These are phyloP conservation scores for Xylaria bambusicola DNA, from an alignment of 495 filamentous ascomycete species.

Conservation along the genomic window DNA sequence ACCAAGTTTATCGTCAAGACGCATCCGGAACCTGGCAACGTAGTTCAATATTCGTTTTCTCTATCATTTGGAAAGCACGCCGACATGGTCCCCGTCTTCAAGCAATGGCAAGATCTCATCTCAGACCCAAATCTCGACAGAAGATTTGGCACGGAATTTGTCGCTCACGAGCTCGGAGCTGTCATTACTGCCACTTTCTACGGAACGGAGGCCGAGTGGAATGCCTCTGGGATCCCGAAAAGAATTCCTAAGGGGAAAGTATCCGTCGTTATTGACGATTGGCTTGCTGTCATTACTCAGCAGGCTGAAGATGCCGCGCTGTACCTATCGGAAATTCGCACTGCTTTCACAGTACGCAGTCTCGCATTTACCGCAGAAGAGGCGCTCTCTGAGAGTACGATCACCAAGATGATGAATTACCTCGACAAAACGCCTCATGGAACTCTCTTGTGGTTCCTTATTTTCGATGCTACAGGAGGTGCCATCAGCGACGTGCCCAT, in stretches of 20 bases:
- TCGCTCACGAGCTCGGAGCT: constrained; percentile 51
- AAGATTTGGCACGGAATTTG: constrained; percentile 54
- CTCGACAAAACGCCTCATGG: constrained; percentile 50
- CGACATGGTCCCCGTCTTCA: constrained; percentile 43
- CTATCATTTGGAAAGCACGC: constrained; percentile 46
- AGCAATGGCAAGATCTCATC: constrained; percentile 47
- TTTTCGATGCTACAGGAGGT: constrained; percentile 60
- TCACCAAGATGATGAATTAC: constrained; percentile 53
- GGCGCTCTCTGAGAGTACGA: constrained; percentile 39
- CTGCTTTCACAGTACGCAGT: constrained; percentile 55
- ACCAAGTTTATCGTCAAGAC: constrained; percentile 65
- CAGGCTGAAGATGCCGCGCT: constrained; percentile 52
- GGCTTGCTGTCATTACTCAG: constrained; percentile 53
- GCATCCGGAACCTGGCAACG: constrained; percentile 54
- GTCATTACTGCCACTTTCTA: constrained; percentile 56
- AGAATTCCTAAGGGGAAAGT: constrained; percentile 41
- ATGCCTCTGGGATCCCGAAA: constrained; percentile 45
- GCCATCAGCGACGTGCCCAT: constrained; percentile 47
- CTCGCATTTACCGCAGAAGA: constrained; percentile 53
- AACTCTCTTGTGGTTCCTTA: constrained; percentile 56
- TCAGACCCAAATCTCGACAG: constrained; percentile 55
- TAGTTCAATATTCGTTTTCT: constrained; percentile 54
- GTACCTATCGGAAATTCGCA: constrained; percentile 46
- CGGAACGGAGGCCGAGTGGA: constrained; percentile 53
- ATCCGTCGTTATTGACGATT: constrained; percentile 53